Conservation (phyloP, 148 eudicot species). For the Cornus controversa region DNA sequence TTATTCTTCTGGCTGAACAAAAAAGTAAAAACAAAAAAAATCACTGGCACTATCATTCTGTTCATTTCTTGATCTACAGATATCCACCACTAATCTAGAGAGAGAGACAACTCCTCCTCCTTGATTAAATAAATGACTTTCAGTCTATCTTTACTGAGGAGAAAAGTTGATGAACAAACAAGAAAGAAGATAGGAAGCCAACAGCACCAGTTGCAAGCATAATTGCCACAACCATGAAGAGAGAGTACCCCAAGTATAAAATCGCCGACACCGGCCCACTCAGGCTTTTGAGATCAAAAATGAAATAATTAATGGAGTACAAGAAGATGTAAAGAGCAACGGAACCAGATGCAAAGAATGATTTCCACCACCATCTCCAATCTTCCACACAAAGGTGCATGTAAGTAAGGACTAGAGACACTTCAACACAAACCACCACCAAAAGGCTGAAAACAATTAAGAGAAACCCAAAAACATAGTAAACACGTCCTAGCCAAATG, state of each 20-base stretch:
- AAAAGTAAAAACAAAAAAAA: too few species aligned
- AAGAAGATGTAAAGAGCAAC: constrained; percentile 12
- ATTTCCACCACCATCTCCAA: neutral
- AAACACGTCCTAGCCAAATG: neutral
- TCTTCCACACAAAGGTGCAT: neutral
- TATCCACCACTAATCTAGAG: neutral
- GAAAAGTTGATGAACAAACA: constrained; percentile 15
- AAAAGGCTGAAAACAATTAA: neutral
- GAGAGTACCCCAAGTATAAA: constrained; percentile 15
- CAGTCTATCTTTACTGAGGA: constrained; percentile 18
- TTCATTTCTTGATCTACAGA: neutral
- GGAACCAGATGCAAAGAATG: constrained; percentile 3
- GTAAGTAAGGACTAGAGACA: neutral
- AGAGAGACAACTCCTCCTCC: neutral
- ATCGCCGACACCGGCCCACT: constrained; percentile 15
- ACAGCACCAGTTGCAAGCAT: constrained; percentile 17
- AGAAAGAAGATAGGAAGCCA: constrained; percentile 12
- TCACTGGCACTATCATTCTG: too few species aligned
- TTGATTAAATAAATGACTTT: neutral
- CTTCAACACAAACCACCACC: neutral
- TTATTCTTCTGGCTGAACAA: too few species aligned
- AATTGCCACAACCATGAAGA: constrained; percentile 9
- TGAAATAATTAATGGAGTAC: constrained; percentile 12
- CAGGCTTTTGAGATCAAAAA: constrained; percentile 20
- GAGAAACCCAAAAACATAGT: neutral